Evolutionary conservation across 345 rosid genomes (phyloP), one percentile per base, ranked within the genome.

Genomic region (Trapa incisa): DNA sequence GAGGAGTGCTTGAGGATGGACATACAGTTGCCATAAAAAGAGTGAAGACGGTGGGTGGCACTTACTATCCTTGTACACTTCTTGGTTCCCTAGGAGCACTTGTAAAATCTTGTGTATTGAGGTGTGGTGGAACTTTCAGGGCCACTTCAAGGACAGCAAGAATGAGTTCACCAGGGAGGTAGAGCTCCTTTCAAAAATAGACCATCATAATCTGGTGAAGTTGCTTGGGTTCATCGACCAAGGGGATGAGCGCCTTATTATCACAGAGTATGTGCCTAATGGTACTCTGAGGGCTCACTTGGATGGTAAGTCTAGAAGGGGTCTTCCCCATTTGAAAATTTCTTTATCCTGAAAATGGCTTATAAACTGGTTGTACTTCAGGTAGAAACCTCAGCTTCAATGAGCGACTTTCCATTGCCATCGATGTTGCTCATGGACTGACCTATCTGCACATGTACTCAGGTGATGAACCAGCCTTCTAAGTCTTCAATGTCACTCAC

Each of bases 231-330:
- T 81, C 76, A 85, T 94, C 60, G 96, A 89, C 67, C 76, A 75
- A 76, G 95, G 93, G 79, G 73, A 85, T 35, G 95, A 94, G 65
- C 86, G 95, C 64, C 90, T 91, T 75, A 85, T 94, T 70, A 87
- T 94, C 70, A 91, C 99, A 5, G 99, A 94, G 78, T 94, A 75
- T 70, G 89, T 94, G 37, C 81, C 89, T 58, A 94, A 94, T 78
- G 99, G 99, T 48, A 91, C 97, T 71, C 92, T 94, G 47, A 84
- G 99, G 75, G 99, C 86, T 52, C 97, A 94, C 80, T 82, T 94
- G 82, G 97, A 94, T 82, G 96, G 99, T 94, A 79, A 82, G 86
- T 47, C 61, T 63, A 35, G 64, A 47, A 61, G 61, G 37, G 6
- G 48, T 41, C 14, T 37, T n/a, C 6, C 15, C 48, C 43, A 2